Base-by-base conservation (phyloP, 2,329 filamentous ascomycete genomes). In the Monilinia aucupariae region DNA sequence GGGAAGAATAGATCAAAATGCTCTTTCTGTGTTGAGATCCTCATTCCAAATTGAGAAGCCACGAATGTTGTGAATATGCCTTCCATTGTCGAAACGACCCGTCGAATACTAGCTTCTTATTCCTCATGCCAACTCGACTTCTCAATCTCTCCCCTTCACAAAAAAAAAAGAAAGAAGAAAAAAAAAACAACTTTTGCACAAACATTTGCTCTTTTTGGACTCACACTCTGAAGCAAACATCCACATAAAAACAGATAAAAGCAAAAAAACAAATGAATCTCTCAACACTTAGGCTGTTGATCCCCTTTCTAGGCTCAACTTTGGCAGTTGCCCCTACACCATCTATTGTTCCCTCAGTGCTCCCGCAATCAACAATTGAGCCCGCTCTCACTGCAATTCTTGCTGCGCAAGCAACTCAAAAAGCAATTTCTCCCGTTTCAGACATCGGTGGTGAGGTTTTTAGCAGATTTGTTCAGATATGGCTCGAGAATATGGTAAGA, bases 391-490 rank as follows among this genome's bases (percentile, higher is more conserved):
- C 73, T 49, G 68, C 71, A 48, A 76, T 79, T 20, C 70, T 71
- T 30, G 75, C 75, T 51, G 75, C 77, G 20, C 73, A 74, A 30
- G 80, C 80, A 8, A 80, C 79, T 4, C 78, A 78, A 2, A 71
- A 73, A 62, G 77, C 80, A 2, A 69, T 77, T 43, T 76, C 77
- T 34, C 77, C 79, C 15, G 78, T 76, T 50, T 79, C 75, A 64
- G 73, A 77, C 67, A 78, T 84, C 4, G 74, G 78, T 66, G 84
- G 84, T 37, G 76, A 79, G 63, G 80, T 77, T 0, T 86, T 86
- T 69, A 78, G 85, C 68, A 81, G 83, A n/a, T 83, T 85, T 65
- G 79, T 82, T 47, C 78, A 82, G 66, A 81, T 86, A 68, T 86
- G 82, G 80, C 74, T 85, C 32, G 84, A 86, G 73, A 86, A 86